phyloP scores from a whole-genome alignment of 140 eudicot genomes.

The Oenanthe javanica region DNA sequence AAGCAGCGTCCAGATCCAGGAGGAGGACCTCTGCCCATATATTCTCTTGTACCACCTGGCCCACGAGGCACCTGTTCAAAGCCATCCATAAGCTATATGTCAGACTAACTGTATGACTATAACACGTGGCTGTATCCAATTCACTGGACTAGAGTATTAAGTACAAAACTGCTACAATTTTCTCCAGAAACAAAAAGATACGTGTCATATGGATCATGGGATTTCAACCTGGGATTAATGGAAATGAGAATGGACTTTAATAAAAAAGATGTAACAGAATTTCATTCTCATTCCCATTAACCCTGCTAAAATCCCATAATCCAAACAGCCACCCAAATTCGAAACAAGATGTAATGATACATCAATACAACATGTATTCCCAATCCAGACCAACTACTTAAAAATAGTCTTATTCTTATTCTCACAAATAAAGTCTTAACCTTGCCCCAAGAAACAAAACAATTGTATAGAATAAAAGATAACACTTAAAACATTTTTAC shows the following conservation, averaged over 20 bases:
- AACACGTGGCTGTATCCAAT: background rate
- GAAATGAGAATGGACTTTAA: background rate
- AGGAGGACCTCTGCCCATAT: conserved; percentile 70
- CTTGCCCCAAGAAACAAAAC: background rate
- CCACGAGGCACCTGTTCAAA: conserved; percentile 73
- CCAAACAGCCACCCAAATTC: background rate
- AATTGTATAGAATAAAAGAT: background rate
- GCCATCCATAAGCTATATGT: background rate
- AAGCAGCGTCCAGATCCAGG: conserved; percentile 93
- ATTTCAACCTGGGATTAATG: background rate
- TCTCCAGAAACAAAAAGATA: background rate
- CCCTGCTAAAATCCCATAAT: background rate
- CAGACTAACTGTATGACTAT: background rate
- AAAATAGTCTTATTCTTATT: background rate
- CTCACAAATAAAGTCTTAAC: background rate
- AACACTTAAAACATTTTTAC: background rate
- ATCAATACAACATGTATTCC: background rate
- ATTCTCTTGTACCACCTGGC: conserved; percentile 76
- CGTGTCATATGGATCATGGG: background rate
- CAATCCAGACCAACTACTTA: background rate
- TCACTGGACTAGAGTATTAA: background rate
- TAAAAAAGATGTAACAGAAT: background rate
- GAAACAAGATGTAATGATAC: background rate
- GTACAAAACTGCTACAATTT: background rate
- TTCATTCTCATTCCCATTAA: background rate